Conservation (phyloP, 2,329 filamentous ascomycete species). For the Fusarium sp. region DNA sequence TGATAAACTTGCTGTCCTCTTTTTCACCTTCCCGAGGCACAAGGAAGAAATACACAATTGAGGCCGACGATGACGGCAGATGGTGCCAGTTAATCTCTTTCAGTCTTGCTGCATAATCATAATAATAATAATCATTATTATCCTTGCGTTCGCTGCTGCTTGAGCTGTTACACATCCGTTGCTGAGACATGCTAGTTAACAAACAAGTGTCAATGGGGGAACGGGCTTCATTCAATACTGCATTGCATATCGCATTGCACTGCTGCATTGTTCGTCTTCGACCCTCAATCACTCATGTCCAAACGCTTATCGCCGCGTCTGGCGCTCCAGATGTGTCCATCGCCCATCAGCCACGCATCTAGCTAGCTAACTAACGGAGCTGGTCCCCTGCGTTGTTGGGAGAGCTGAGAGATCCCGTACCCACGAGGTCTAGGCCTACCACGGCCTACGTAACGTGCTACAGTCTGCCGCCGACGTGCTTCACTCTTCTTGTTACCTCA, state of each 20-base stretch:
- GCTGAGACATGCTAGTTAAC: conserved; percentile 1
- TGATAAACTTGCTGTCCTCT: conserved; percentile 24
- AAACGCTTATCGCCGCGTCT: conserved; percentile 36
- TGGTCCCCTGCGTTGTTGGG: conserved; percentile 10
- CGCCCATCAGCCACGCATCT: conserved; percentile 13
- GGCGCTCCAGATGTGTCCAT: conserved; percentile 33
- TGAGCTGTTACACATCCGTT: conserved; percentile 6
- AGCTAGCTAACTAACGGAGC: background rate
- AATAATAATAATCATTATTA: background rate
- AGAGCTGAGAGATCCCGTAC: conserved; percentile 12
- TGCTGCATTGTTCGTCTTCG: conserved; percentile 1
- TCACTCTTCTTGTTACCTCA: conserved; percentile 1
- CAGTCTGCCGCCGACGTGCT: conserved; percentile 23
- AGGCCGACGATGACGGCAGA: conserved; percentile 44
- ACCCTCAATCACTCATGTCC: conserved; percentile 10
- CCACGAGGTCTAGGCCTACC: conserved; percentile 32
- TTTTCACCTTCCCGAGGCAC: conserved; percentile 23
- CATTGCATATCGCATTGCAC: background rate
- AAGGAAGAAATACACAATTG: conserved; percentile 35
- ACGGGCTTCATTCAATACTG: conserved; percentile 8
- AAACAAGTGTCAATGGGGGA: conserved; percentile 11
- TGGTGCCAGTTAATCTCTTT: conserved; percentile 24
- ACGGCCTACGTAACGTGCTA: conserved; percentile 37
- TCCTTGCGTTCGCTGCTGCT: conserved; percentile 7
- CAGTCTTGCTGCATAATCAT: conserved; percentile 19